Evolutionary conservation across 2,329 filamentous ascomycete genomes (phyloP).

Genomic region (Fusarium nodosum): DNA sequence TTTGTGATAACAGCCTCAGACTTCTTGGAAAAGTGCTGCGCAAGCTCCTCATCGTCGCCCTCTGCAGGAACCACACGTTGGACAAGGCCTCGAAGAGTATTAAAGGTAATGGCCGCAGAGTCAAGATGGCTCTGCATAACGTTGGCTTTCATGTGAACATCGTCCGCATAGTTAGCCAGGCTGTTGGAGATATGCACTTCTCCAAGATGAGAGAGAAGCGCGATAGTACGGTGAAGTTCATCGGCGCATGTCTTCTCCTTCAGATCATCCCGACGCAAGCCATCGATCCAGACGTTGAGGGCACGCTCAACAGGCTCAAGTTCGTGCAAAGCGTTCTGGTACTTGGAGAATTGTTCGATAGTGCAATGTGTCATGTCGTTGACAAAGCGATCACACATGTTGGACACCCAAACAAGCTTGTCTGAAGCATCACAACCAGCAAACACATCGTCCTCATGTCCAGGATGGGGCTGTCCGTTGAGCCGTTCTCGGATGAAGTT

Average conservation of each 20-base stretch:
- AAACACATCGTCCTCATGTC: slow-evolving; percentile 83
- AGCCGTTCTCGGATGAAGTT: slow-evolving; percentile 84
- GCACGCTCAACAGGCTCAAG: slow-evolving; percentile 92
- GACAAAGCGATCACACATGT: slow-evolving; percentile 87
- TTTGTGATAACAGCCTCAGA: slow-evolving; percentile 79
- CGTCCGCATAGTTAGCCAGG: slow-evolving; percentile 80
- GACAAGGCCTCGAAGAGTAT: slow-evolving; percentile 74
- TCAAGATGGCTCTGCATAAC: slow-evolving; percentile 87
- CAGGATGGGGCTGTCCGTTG: slow-evolving; percentile 74
- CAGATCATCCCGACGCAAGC: slow-evolving; percentile 84
- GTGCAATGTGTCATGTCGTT: slow-evolving; percentile 84
- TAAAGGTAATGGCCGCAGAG: slow-evolving; percentile 77
- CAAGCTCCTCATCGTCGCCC: slow-evolving; percentile 72
- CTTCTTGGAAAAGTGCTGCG: slow-evolving; percentile 76
- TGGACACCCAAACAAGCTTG: slow-evolving; percentile 85
- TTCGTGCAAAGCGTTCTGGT: slow-evolving; percentile 85
- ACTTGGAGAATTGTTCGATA: slow-evolving; percentile 81
- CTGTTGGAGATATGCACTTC: slow-evolving; percentile 81
- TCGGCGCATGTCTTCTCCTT: slow-evolving; percentile 85
- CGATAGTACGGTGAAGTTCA: slow-evolving; percentile 86
- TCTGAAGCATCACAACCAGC: slow-evolving; percentile 85
- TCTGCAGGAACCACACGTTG: slow-evolving; percentile 70
- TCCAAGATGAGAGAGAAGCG: slow-evolving; percentile 86
- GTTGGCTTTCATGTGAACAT: slow-evolving; percentile 81
- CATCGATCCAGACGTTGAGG: slow-evolving; percentile 89